Evolutionary conservation across 1,284 basidiomycete genomes (phyloP), one percentile per base, ranked within the genome.

Genomic region (Kalmanozyma brasiliensis): DNA sequence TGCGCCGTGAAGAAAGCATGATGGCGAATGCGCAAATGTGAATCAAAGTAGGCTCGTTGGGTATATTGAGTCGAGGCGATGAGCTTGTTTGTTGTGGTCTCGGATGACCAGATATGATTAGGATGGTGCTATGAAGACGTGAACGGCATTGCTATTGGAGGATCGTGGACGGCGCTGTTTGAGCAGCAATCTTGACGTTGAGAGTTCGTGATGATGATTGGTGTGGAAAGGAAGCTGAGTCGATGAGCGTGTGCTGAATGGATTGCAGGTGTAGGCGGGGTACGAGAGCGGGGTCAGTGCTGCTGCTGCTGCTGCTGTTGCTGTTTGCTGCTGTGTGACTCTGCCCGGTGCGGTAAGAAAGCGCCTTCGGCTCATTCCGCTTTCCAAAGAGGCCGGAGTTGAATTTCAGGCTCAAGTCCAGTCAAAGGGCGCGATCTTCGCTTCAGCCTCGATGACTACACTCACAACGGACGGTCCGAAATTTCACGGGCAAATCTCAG

Each of bases 281-380:
- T n/a, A n/a, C n/a, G n/a, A n/a, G n/a, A n/a, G n/a, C n/a, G n/a
- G n/a, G n/a, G n/a, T n/a, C n/a, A n/a, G n/a, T n/a, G n/a, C n/a
- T n/a, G n/a, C n/a, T n/a, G n/a, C n/a, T n/a, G n/a, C n/a, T n/a
- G n/a, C n/a, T n/a, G n/a, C n/a, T n/a, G n/a, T n/a, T n/a, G n/a
- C n/a, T n/a, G n/a, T n/a, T n/a, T n/a, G n/a, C n/a, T n/a, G n/a
- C n/a, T n/a, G n/a, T n/a, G n/a, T n/a, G n/a, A n/a, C n/a, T n/a
- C n/a, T n/a, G n/a, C 20, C 38, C 30, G 49, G 53, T 48, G 53
- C 46, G 52, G 42, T 46, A n/a, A n/a, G n/a, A n/a, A n/a, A n/a
- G n/a, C n/a, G n/a, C n/a, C 52, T 51, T 62, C 52, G 59, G 59
- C 20, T 34, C 37, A 30, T 40, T 53, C 55, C 61, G 61, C 55